Evolutionary conservation across 1,284 basidiomycete species (phyloP).

Genomic region (Apiotrichum akiyoshidainum): DNA sequence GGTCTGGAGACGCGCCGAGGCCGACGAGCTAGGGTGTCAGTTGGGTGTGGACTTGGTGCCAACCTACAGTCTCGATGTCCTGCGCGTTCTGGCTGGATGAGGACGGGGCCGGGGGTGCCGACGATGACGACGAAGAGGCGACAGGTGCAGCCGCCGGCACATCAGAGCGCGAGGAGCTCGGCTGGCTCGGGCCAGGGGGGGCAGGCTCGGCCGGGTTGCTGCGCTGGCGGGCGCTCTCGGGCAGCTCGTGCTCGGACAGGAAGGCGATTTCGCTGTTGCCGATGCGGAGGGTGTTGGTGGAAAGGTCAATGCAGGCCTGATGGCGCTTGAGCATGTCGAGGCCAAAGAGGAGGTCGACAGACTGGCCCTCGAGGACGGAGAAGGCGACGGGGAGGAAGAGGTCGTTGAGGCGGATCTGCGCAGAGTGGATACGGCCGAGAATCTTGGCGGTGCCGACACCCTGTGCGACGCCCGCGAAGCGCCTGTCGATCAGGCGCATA

Average conservation of each 20-base stretch:
- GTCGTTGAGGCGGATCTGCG: conserved; percentile 82
- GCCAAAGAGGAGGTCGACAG: conserved; percentile 90
- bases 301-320: conserved; percentile 90
- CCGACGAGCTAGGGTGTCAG: conserved; percentile 27
- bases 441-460: conserved; percentile 96
- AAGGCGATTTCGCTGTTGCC: conserved; percentile 81
- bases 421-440: conserved; percentile 87
- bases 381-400: conserved; percentile 86
- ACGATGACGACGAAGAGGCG: not conserved
- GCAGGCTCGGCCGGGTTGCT: conserved; percentile 50
- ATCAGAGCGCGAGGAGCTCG: conserved; percentile 5
- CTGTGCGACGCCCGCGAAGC: conserved; percentile 85
- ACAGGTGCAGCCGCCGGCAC: not conserved
- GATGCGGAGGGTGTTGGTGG: conserved; percentile 81
- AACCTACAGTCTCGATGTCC: conserved; percentile 34
- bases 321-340: conserved; percentile 98
- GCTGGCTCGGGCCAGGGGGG: not conserved
- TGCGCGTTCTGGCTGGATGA: not conserved
- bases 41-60: conserved; percentile 4
- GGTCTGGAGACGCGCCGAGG: conserved; percentile 68
- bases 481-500: conserved; percentile 85
- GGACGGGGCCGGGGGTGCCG: not conserved
- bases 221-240: conserved; percentile 58
- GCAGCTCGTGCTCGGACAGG: conserved; percentile 89
- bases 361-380: conserved; percentile 90